These are phyloP conservation scores for Candolleomyces aberdarensis DNA, from an alignment of 768 basidiomycete species.

Conservation along the genomic window DNA sequence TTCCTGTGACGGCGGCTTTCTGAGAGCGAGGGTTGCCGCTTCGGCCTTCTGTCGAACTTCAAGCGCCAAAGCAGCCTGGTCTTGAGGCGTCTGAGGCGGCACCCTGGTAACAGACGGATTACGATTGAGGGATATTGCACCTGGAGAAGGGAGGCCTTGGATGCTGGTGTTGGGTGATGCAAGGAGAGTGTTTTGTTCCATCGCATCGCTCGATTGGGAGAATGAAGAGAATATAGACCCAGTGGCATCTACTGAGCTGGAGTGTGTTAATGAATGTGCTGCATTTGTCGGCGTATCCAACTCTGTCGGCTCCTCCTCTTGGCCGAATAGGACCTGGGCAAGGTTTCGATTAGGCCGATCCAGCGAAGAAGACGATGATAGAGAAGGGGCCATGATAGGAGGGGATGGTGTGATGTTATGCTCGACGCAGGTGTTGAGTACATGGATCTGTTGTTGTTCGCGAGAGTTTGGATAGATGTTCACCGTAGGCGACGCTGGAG, in stretches of 20 bases:
- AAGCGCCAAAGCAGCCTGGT: conserved; percentile 53
- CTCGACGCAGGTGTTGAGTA: conserved; percentile 8
- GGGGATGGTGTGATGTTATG: not conserved
- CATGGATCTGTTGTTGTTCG: conserved; percentile 12
- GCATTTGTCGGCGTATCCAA: not conserved
- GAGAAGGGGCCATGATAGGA: conserved; percentile 4
- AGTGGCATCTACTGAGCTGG: conserved; percentile 8
- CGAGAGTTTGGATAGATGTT: not conserved
- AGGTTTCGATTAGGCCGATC: conserved; percentile 60
- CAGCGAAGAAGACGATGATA: conserved; percentile 14
- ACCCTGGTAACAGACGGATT: conserved; percentile 43
- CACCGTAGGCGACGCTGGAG: conserved; percentile 13
- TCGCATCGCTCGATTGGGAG: not conserved
- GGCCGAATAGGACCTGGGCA: conserved; percentile 73
- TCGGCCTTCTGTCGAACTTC: conserved; percentile 69
- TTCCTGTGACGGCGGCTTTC: conserved; percentile 34
- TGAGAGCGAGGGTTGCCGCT: conserved; percentile 60
- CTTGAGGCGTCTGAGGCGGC: conserved; percentile 36
- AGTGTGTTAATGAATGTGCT: not conserved
- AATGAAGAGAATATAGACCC: not conserved
- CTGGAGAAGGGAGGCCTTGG: not conserved
- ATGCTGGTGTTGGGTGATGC: not conserved
- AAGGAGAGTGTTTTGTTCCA: not conserved
- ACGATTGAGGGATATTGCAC: conserved; percentile 21
- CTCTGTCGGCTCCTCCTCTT: conserved; percentile 33